A percentile compares a stretch with the other conserved stretches of the same genome.
phyloP scores from a whole-genome alignment of 768 basidiomycete genomes.

The Termitomyces sp. region DNA sequence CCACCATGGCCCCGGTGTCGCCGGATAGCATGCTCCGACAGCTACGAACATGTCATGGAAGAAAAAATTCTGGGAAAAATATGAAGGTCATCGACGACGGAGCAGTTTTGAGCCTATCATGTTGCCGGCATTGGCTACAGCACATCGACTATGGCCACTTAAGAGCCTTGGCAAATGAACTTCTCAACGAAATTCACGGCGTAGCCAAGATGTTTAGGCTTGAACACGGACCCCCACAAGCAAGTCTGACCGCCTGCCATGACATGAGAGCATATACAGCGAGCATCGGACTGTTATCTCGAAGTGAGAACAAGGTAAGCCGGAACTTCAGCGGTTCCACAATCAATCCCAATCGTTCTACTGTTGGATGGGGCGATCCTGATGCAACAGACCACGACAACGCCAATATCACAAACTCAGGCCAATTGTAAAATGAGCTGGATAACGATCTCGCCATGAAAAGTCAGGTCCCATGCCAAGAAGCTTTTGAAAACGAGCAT shows the following conservation, averaged over 20 bases:
- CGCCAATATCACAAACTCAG: background rate
- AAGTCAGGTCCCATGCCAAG: background rate
- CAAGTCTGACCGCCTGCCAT: background rate
- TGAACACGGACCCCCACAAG: background rate
- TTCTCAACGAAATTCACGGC: background rate
- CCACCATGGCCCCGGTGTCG: too few species aligned
- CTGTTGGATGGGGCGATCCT: background rate
- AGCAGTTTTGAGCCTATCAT: background rate
- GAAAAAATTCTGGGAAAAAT: background rate
- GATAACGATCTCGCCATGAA: background rate
- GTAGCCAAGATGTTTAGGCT: background rate
- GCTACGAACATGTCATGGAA: background rate
- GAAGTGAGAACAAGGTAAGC: background rate
- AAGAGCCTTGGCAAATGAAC: background rate
- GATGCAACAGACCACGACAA: background rate
- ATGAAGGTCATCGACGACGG: background rate
- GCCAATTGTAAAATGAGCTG: too few species aligned
- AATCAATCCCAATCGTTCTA: background rate
- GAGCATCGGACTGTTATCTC: background rate
- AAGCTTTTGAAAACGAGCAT: background rate
- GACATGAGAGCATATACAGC: background rate
- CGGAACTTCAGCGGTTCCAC: background rate
- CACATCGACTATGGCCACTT: background rate
- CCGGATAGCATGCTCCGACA: background rate
- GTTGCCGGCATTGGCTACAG: background rate